Base-by-base conservation (phyloP, 495 filamentous ascomycete genomes). In the Rhypophila decipiens region DNA sequence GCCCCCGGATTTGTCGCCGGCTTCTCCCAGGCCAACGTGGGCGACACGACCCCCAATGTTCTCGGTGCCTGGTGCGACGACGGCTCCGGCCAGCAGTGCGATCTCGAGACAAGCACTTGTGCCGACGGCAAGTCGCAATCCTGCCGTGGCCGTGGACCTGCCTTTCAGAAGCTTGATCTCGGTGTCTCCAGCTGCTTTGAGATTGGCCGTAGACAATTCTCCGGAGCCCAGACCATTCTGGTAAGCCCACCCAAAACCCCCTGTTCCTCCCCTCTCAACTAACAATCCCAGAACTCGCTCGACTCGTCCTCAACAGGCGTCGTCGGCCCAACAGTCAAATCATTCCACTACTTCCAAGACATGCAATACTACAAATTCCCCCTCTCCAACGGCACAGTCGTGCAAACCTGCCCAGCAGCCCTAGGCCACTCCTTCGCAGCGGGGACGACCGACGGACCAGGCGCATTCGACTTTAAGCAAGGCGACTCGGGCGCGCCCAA, bases 361-460 rank as follows among this genome's bases (percentile, higher is more conserved):
- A 79, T 79, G 76, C 44, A 46, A 18, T 77, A 65, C 59, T 76
- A 62, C 55, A 64, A 65, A 3, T 96, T 96, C 58, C 66, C 74
- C 17, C 79, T 90, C 10, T 74, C 84, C 3, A 89, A 95, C 58
- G 86, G 86, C 37, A 86, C 82, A 17, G 69, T 61, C 3, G 78
- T 86, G 13, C 79, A 73, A 50, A 95, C 91, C 4, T 96, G 93
- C 60, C 83, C 88, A 24, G 91, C 93, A 2, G 93, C 88, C 0
- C 71, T 98, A n/a, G 93, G 93, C 39, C 88, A 88, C 52, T 87
- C 84, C 8, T 98, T 98, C 65, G 93, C 93, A 15, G 93, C 85
- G 13, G 93, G 93, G 21, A 98, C 93, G 1, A 86, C 87, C 0
- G 93, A 98, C 59, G 86, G 93, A 12, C 91, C 91, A 0, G 93